phyloP scores from a whole-genome alignment of 495 filamentous ascomycete species.

The Ascodesmis nigricans region DNA sequence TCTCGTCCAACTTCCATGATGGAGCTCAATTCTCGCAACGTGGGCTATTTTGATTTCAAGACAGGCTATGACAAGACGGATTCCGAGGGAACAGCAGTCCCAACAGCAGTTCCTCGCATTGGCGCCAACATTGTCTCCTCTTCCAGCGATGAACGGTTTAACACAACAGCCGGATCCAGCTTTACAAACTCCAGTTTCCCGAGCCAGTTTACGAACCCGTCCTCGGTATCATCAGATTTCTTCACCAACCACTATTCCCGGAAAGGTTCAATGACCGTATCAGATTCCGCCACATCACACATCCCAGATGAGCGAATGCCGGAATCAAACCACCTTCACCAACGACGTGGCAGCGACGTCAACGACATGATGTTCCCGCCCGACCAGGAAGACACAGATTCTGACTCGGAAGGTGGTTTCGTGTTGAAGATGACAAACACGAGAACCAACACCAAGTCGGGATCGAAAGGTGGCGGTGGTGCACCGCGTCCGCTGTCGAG shows the following conservation, averaged over 20 bases:
- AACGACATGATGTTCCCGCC: slow-evolving; percentile 12
- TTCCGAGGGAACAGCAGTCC: too few relatives aligned
- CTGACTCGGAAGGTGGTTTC: slow-evolving; percentile 18
- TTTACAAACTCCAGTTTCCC: slow-evolving; percentile 21
- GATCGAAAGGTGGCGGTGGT: too few relatives aligned
- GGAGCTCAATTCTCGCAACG: too few relatives aligned
- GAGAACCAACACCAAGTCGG: too few relatives aligned
- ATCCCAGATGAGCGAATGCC: slow-evolving; percentile 13
- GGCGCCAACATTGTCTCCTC: slow-evolving; percentile 12
- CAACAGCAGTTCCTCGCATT: too few relatives aligned
- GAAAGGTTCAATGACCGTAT: slow-evolving; percentile 13
- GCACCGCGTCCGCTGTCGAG: too few relatives aligned
- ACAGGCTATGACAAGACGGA: too few relatives aligned
- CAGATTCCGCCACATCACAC: slow-evolving; percentile 4
- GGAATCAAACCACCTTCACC: slow-evolving; percentile 10
- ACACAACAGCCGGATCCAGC: slow-evolving; percentile 19
- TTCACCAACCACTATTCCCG: slow-evolving; percentile 17
- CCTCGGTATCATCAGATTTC: slow-evolving; percentile 19
- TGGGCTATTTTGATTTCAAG: too few relatives aligned
- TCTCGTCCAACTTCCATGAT: slow-evolving; percentile 10
- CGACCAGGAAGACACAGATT: slow-evolving; percentile 11
- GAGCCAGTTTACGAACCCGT: slow-evolving; percentile 16
- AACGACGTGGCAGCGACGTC: slow-evolving; percentile 1
- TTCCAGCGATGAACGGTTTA: slow-evolving; percentile 19
- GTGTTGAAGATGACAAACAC: too few relatives aligned